Conservation (phyloP, 108 stramenopile genomes). For the Nitzschia putrida region DNA sequence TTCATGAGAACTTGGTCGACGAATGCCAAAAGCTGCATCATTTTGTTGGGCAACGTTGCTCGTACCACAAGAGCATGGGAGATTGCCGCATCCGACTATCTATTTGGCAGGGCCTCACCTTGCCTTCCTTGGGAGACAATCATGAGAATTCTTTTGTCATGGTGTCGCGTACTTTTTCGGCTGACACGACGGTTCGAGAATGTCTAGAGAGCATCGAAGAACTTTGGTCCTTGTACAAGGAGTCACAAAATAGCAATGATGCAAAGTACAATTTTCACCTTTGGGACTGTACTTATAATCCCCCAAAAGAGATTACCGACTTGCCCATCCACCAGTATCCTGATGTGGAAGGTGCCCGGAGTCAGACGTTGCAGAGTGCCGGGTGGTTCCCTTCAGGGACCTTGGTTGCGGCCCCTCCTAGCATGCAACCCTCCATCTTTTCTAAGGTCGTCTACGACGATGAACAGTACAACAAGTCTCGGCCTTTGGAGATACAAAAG, state of each 20-base stretch:
- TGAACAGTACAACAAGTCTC: conserved; percentile 35
- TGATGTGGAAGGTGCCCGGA: conserved; percentile 47
- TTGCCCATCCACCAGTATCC: conserved; percentile 39
- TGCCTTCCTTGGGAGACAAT: no score
- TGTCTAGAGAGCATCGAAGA: conserved; percentile 14
- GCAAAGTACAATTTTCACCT: conserved; percentile 3
- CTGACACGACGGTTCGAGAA: conserved; percentile 57
- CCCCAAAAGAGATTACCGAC: conserved; percentile 57
- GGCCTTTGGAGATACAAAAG: background rate
- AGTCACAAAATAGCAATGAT: background rate
- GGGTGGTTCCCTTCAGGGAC: conserved; percentile 80
- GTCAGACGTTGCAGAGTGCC: conserved; percentile 66
- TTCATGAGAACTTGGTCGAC: no score
- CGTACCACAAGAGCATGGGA: no score
- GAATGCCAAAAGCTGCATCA: no score
- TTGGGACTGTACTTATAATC: conserved; percentile 61
- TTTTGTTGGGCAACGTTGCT: no score
- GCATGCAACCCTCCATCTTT: conserved; percentile 9
- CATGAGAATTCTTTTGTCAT: no score
- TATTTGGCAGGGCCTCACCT: conserved; percentile 5
- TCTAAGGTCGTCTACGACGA: conserved; percentile 13
- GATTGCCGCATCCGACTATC: conserved; percentile 39
- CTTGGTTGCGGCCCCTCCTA: conserved; percentile 46
- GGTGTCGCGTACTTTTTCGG: conserved; percentile 11
- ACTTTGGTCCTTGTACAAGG: conserved; percentile 16